Base-by-base conservation (phyloP, 768 basidiomycete species). In the Rhodosporidiobolus odoratus region DNA sequence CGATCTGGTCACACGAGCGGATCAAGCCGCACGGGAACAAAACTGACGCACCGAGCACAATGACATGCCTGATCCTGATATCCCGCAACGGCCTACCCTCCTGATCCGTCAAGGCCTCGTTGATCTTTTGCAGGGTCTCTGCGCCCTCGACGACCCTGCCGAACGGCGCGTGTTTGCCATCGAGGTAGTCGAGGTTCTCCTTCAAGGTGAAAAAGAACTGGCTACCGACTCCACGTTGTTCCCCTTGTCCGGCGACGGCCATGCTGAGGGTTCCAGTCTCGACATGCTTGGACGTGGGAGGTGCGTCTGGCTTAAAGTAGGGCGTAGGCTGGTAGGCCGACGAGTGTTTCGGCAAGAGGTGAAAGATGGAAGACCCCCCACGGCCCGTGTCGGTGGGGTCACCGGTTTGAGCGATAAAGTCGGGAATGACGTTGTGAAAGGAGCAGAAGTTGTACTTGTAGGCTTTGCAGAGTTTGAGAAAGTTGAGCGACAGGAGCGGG, bases 361-460 rank as follows among this genome's bases (percentile, higher is more conserved):
- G 94, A 85, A 88, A 89, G 76, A 95, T 83, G 5, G 88, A 92
- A 81, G 92, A 89, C 56, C 96, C 96, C 38, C 96, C 94, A 38
- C 87, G 92, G 27, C 96, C 95, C 2, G 91, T 90, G 12, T 94
- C 95, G 25, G 91, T 89, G 10, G 95, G 96, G 76, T 99, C 96
- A n/a, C 96, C 96, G 1, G 86, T 84, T 80, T 98, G 96, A 17
- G 94, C 94, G 61, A 99, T 85, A 75, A 99, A 99, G 78, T 97
- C 92, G 80, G 95, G 96, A 47, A 93, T 93, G 15, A 99, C 92
- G 81, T 99, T 97, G 85, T 98, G 98, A 83, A 99, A 99, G 0
- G 92, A 92, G 79, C 93, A 92, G 71, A 96, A 81, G 79, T 94
- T 95, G 83, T 95, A 98, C 79, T 95, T 95, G 79, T 96, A 96